Evolutionary conservation across 1,139 yeast genomes (phyloP), one percentile per base, ranked within the genome.

Genomic region (Geotrichum klebahnii): DNA sequence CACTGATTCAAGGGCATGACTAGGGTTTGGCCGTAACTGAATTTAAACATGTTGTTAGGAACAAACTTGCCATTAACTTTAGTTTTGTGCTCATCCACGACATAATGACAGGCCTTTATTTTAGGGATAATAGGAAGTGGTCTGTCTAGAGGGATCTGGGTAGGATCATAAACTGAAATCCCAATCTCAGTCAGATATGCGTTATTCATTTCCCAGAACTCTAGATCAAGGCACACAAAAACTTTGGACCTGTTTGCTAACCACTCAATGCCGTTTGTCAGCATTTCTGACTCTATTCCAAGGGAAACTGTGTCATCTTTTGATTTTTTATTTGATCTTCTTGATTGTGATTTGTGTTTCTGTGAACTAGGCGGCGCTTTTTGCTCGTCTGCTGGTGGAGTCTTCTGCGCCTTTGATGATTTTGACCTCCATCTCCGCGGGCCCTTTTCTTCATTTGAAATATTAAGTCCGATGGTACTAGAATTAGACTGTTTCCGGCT

Each of bases 111-210:
- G n/a, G 53, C 40, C 26, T 45, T 48, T 3, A 56, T 44, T 10
- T 37, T 31, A 3, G 59, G 59, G 10, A 50, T 12, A 12, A 40
- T 3, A 22, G 47, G 46, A 4, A 22, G n/a, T n/a, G n/a, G 20
- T n/a, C 9, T 31, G 28, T 16, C 32, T 8, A 26, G 17, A n/a
- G 42, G 19, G 19, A 37, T n/a, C 6, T 38, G 3, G 19, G 44
- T 38, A 4, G 92, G 90, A 55, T 82, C 86, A 62, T 78, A 83
- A 4, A 84, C 75, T 2, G 85, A 72, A 2, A 84, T 66, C 2
- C 94, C 94, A 44, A 84, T 75, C 62, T 84, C 94, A 0, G 87
- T 82, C 20, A 84, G 70, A 9, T 67, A 55, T 16, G 67, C 58
- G 8, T 66, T 69, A 53, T 74, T 65, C 22, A 66, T 59, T 59